Evolutionary conservation across 106 monocot species (phyloP), one percentile per base, ranked within the genome.

Genomic region (Dioscorea alata): DNA sequence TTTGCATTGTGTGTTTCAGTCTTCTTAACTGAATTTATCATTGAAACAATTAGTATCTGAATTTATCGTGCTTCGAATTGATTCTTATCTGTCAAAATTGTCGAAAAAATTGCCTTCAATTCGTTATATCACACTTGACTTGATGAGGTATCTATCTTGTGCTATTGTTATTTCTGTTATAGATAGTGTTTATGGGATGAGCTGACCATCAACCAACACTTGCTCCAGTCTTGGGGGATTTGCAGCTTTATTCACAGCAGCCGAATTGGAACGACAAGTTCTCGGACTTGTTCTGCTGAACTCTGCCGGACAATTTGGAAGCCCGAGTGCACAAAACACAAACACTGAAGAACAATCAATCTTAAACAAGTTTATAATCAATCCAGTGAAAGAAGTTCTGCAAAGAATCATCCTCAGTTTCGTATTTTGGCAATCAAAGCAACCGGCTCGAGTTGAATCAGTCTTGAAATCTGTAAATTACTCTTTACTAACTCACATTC

Each of bases 361-460:
- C 8, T 15, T 89, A 70, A 54, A 74, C 51, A 87, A 84, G 65
- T 82, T 71, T 50, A 4, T 96, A 33, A 8, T 97, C 62, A 92
- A 87, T 2, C 92, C 97, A 34, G 17, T 97, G 75, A 92, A 97
- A 72, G 82, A 92, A 54, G 82, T 77, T 5, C 49, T 92, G n/a
- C 97, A 92, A 54, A 66, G 87, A 17, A 78, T 92, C 25, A 72
- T 83, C 32, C 89, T 97, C 20, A 75, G 85, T 23, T 74, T 97
- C 79, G 68, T 97, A 14, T 97, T 97, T 73, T 97, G 92, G 97
- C 97, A 97, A 84, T 66, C 89, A 48, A 97, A 92, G 78, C 92
- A 92, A 76, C 97, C 97, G 56, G 72, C 87, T 49, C 81, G 97
- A 19, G 59, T 97, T 12, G 73, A 92, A 65, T 87, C 87, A 32